These are phyloP conservation scores for Escovopsis sp. DNA, from an alignment of 2,329 filamentous ascomycete species.

Conservation along the genomic window DNA sequence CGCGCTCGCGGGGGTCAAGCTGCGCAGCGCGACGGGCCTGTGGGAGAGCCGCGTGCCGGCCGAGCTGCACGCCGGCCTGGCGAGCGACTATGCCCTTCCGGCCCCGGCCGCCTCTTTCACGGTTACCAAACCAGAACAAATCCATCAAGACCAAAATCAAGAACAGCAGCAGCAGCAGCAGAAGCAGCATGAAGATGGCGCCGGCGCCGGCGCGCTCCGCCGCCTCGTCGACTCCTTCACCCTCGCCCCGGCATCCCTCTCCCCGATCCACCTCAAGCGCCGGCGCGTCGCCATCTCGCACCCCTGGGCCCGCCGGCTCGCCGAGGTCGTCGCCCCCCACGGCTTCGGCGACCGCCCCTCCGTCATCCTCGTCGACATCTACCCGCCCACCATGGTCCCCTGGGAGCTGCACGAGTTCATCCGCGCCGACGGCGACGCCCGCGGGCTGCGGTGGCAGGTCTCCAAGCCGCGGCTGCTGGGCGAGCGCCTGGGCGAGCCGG, in stretches of 20 bases:
- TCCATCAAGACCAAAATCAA: not conserved
- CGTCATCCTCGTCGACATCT: constrained; percentile 17
- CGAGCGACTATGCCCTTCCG: not conserved
- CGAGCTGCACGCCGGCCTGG: constrained; percentile 10
- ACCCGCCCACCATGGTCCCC: constrained; percentile 16
- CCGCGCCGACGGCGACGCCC: constrained; percentile 25
- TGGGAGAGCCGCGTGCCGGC: constrained; percentile 16
- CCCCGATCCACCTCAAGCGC: constrained; percentile 5
- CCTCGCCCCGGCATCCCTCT: constrained; percentile 14
- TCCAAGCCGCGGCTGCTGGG: constrained; percentile 3
- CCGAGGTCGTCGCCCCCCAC: constrained; percentile 9
- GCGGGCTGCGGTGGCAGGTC: constrained; percentile 15
- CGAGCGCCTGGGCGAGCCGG: not conserved
- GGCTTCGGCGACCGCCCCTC: constrained; percentile 13
- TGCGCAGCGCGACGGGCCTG: constrained; percentile 15
- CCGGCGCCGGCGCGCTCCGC: not conserved
- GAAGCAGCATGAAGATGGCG: not conserved
- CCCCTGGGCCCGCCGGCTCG: constrained; percentile 14
- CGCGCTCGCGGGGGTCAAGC: constrained; percentile 15
- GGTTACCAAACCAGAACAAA: not conserved
- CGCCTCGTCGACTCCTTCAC: constrained; percentile 15
- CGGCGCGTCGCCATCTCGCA: constrained; percentile 10
- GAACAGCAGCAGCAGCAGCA: not conserved
- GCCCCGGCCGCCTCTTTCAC: not conserved
- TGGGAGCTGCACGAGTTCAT: constrained; percentile 23